Conservation (phyloP, 495 filamentous ascomycete genomes). For the Talaromyces proteolyticus region DNA sequence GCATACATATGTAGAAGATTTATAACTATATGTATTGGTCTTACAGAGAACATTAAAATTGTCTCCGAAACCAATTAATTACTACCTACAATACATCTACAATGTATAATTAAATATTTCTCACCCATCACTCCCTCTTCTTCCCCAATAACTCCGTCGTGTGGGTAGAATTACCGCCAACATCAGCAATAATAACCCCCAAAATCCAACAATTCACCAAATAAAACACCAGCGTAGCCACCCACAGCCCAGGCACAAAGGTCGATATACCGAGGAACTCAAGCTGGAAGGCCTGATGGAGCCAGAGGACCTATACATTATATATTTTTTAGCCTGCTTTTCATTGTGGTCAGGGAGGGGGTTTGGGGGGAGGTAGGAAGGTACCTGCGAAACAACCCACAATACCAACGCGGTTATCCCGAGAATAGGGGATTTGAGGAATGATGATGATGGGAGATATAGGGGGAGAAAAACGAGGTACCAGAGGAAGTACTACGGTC, state of each 20-base stretch:
- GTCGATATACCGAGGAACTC: slow-evolving; percentile 85
- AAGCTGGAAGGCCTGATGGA: slow-evolving; percentile 80
- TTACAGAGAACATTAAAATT: no score
- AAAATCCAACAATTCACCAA: slow-evolving; percentile 81
- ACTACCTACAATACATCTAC: no score
- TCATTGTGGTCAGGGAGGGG: not conserved
- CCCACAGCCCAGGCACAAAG: slow-evolving; percentile 79
- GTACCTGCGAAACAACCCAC: slow-evolving; percentile 68
- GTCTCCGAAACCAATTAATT: no score
- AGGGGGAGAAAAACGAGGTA: slow-evolving; percentile 90
- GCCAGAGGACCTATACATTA: slow-evolving; percentile 63
- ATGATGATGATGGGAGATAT: slow-evolving; percentile 74
- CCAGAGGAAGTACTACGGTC: slow-evolving; percentile 87
- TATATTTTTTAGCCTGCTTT: not conserved
- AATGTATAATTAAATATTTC: not conserved
- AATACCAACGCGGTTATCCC: slow-evolving; percentile 58
- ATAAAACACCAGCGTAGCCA: slow-evolving; percentile 72
- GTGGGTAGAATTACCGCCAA: slow-evolving; percentile 21
- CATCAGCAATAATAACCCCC: slow-evolving; percentile 69
- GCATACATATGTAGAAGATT: no score
- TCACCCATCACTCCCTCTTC: not conserved
- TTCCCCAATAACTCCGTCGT: not conserved
- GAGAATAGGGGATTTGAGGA: slow-evolving; percentile 49
- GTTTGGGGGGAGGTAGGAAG: not conserved
- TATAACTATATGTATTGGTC: no score